Percentiles rank a stretch among this genome's conserved stretches.
Conservation (phyloP, 371 early-diverging fungal genomes). For the Actinomortierella wolfii region DNA sequence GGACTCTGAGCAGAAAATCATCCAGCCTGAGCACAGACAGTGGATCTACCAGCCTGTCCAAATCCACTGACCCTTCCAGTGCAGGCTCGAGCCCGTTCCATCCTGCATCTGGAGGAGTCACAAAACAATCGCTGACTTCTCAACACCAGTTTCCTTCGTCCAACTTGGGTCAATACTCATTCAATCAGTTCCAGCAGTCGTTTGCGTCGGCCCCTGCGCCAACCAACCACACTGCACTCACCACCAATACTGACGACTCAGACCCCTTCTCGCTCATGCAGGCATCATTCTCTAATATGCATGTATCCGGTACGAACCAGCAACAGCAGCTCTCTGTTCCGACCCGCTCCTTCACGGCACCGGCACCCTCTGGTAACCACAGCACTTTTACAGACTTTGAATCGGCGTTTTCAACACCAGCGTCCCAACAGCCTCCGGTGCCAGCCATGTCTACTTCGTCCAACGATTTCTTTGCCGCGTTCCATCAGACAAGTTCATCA, state of each 20-base stretch:
- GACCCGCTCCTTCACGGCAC: conserved; percentile 5
- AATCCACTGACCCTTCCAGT: conserved; percentile 34
- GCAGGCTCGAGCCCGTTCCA: conserved; percentile 23
- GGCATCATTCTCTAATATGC: conserved; percentile 28
- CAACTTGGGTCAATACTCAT: too few species aligned
- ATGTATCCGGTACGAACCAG: conserved; percentile 4
- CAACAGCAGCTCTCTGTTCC: not conserved
- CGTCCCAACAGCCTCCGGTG: too few species aligned
- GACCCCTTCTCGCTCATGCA: conserved; percentile 42
- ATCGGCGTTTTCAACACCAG: too few species aligned
- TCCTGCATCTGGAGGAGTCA: conserved; percentile 3
- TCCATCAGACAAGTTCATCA: too few species aligned
- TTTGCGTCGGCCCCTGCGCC: not conserved
- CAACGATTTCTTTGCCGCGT: too few species aligned
- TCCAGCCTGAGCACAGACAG: conserved; percentile 43
- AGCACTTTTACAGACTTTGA: too few species aligned
- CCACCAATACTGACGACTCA: conserved; percentile 1
- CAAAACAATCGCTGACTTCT: too few species aligned
- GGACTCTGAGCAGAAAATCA: conserved; percentile 41
- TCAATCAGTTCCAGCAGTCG: not conserved
- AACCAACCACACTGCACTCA: not conserved
- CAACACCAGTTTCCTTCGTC: too few species aligned
- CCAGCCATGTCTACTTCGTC: too few species aligned
- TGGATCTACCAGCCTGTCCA: conserved; percentile 36
- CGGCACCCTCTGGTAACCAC: too few species aligned